phyloP scores from a whole-genome alignment of 148 eudicot species.

The Camellia sinensis region DNA sequence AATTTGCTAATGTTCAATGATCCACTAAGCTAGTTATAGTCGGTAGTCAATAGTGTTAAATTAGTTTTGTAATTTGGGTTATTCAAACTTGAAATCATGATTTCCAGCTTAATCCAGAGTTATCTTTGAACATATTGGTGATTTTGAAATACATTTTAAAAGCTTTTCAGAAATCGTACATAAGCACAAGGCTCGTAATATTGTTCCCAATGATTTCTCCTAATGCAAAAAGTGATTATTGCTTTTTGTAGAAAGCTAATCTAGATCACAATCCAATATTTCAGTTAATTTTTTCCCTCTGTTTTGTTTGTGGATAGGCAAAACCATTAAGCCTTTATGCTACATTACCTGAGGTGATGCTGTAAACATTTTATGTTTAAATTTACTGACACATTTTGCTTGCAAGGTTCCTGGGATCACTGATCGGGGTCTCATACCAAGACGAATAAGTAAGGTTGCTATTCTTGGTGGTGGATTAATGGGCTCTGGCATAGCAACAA shows the following conservation, averaged over 20 bases:
- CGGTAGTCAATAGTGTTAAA: background rate
- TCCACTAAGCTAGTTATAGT: background rate
- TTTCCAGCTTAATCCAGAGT: background rate
- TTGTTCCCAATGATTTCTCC: background rate
- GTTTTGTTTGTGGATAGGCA: background rate
- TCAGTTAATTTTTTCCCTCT: background rate
- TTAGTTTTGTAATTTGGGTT: slow-evolving; percentile 1
- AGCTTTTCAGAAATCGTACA: background rate
- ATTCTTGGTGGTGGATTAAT: slow-evolving; percentile 92
- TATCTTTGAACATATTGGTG: background rate
- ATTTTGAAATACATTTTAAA: background rate
- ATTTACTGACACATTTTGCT: background rate
- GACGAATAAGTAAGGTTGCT: slow-evolving; percentile 77
- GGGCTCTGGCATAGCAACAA: slow-evolving; percentile 98
- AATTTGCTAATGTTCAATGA: background rate
- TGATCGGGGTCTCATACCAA: slow-evolving; percentile 69
- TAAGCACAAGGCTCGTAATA: background rate
- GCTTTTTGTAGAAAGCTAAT: background rate
- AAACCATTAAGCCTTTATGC: background rate
- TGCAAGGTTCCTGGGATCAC: slow-evolving; percentile 85
- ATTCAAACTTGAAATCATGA: background rate
- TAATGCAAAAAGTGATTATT: background rate
- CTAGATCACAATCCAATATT: background rate
- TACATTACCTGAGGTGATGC: background rate
- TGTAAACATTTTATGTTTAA: no score